Percentiles rank a stretch among this genome's conserved stretches.
These are phyloP conservation scores for Fomitiporia mediterranea DNA, from an alignment of 1,284 basidiomycete species.

Conservation along the genomic window DNA sequence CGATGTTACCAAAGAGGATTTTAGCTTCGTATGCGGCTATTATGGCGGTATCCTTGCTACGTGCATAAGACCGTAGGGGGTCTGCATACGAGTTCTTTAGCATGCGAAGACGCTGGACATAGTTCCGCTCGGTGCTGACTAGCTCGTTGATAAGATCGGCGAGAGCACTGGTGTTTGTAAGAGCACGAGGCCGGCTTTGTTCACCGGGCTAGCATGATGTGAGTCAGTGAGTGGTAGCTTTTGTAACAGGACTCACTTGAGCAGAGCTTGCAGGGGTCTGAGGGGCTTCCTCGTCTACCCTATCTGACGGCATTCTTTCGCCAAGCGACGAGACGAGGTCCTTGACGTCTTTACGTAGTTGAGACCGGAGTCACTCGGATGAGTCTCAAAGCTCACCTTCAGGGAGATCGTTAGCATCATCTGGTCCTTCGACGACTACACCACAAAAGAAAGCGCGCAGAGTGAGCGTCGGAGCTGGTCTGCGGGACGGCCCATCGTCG, in stretches of 20 bases:
- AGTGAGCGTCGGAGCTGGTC: constrained; percentile 42
- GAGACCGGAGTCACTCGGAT: neutral
- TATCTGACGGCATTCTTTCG: constrained; percentile 43
- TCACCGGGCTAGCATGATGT: constrained; percentile 35
- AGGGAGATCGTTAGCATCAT: constrained; percentile 58
- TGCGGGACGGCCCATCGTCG: constrained; percentile 44
- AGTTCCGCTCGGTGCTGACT: constrained; percentile 24
- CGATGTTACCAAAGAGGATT: constrained; percentile 90
- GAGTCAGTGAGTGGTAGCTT: neutral
- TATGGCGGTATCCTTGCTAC: constrained; percentile 80
- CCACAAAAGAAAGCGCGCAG: constrained; percentile 77
- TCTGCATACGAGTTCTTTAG: constrained; percentile 85
- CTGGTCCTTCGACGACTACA: constrained; percentile 75
- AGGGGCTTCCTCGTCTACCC: constrained; percentile 33
- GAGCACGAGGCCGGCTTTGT: constrained; percentile 48
- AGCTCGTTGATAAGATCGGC: constrained; percentile 66
- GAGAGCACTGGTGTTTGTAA: constrained; percentile 59
- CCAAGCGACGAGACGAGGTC: constrained; percentile 74
- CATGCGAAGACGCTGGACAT: constrained; percentile 52
- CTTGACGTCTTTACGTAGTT: constrained; percentile 55
- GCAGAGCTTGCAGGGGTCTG: neutral
- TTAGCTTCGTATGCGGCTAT: constrained; percentile 89
- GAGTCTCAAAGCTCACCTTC: constrained; percentile 47
- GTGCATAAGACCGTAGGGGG: constrained; percentile 82
- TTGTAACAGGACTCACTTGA: constrained; percentile 2